Base-by-base conservation (phyloP, 2,329 filamentous ascomycete genomes). In the Hypoxylon sp. region DNA sequence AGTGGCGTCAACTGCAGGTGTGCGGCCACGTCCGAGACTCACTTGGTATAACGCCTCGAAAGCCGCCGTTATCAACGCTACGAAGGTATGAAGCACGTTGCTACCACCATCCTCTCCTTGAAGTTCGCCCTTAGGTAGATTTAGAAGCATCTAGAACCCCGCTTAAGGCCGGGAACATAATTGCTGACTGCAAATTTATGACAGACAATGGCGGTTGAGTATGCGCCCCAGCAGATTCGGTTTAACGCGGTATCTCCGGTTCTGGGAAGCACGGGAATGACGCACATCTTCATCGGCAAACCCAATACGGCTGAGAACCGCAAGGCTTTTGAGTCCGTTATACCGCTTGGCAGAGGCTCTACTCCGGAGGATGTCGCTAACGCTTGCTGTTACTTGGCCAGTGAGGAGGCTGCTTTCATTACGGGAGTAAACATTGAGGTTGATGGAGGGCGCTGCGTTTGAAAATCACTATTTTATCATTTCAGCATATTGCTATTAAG, bases 1-100 rank as follows among this genome's bases (percentile, higher is more conserved):
- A 66, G 87, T 92, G 54, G 88, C 90, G 0, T 90, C 87, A 1
- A 91, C 90, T 0, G 90, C 89, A 0, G 89, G 85, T 2, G 78
- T 81, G 6, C 80, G 91, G 26, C 90, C 90, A 0, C 82, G 90
- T 24, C 87, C 88, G 0, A 86, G 88, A 0, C 74, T 92, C 50
- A 89, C 90, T 1, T 92, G 90, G 90, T 92, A 92, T 74, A 92
- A 91, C 74, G 88, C 90, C 0, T 88, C 86, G 47, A 92, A 92
- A 76, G 89, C 87, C 0, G 90, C 90, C 0, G 86, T 91, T 10
- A 85, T 86, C 72, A 91, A 86, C 53, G 88, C 87, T 42, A 84
- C 83, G 0, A 86, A 86, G 75, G 76, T 77, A 71, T 29, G 55
- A 22, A 10, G 11, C 44, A 33, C 4, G 11, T n/a, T 17, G 8